phyloP scores from a whole-genome alignment of 306 rosid species.

The Citrullus amarus region DNA sequence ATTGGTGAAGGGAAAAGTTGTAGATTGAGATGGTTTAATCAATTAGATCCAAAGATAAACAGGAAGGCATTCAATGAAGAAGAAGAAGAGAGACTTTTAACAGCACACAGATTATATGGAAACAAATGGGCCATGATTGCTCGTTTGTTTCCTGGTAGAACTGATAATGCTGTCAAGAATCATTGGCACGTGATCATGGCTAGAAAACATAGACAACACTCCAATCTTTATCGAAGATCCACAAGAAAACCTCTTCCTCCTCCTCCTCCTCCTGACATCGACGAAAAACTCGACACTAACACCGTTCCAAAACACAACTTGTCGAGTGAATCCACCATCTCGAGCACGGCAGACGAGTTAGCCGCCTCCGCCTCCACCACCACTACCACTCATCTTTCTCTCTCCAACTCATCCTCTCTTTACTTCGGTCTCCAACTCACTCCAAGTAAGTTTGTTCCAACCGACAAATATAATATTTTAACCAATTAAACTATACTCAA shows the following conservation, averaged over 20 bases:
- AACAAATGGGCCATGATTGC: conserved; percentile 93
- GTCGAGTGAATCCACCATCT: conserved; percentile 40
- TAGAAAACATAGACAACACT: conserved; percentile 54
- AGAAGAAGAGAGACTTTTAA: conserved; percentile 62
- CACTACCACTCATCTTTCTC: conserved; percentile 52
- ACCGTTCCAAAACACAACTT: conserved; percentile 20
- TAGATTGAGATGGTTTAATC: conserved; percentile 92
- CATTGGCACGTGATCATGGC: conserved; percentile 96
- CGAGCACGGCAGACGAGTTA: conserved; percentile 39
- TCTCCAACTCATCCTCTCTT: not conserved
- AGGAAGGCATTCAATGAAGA: conserved; percentile 51
- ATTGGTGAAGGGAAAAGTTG: conserved; percentile 72
- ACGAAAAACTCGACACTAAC: conserved; percentile 7
- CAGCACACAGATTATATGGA: conserved; percentile 56
- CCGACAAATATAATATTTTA: too few relatives aligned
- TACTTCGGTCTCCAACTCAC: not conserved
- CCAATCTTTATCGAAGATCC: conserved; percentile 32
- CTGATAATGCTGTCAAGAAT: conserved; percentile 90
- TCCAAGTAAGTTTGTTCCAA: not conserved
- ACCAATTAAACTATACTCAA: not conserved
- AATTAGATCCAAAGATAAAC: conserved; percentile 78
- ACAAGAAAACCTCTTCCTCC: conserved; percentile 25
- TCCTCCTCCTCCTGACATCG: not conserved
- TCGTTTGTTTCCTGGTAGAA: conserved; percentile 77
- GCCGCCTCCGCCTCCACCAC: conserved; percentile 21